Evolutionary conservation across 805 yeast genomes (phyloP).

Genomic region (Cephaloascus albidus): DNA sequence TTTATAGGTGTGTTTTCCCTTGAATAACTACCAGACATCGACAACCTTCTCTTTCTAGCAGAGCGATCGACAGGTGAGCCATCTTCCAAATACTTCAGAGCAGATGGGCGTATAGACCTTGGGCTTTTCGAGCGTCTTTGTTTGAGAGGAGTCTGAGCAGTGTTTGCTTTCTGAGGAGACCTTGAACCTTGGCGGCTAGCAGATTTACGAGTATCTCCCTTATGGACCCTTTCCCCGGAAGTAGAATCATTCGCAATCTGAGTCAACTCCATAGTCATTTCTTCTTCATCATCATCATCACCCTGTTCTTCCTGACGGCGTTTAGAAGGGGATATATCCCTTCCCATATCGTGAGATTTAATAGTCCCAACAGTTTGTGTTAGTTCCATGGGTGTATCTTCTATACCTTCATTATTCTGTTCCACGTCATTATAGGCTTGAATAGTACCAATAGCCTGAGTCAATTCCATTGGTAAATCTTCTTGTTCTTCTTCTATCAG

Average conservation of each 20-base stretch:
- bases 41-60: not conserved
- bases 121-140: not conserved
- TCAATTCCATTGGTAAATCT: conserved; percentile 15
- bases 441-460: too few species aligned
- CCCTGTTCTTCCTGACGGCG: not conserved
- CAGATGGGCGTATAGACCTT: not conserved
- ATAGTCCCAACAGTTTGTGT: conserved; percentile 1
- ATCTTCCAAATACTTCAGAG: not conserved
- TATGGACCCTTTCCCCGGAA: too few species aligned
- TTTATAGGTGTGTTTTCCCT: not conserved
- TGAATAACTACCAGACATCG: not conserved
- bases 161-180: too few species aligned
- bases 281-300: not conserved
- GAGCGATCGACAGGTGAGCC: not conserved
- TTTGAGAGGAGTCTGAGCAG: not conserved
- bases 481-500: conserved; percentile 1
- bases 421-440: too few species aligned
- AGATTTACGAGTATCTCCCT: too few species aligned
- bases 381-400: conserved; percentile 1
- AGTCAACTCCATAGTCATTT: not conserved
- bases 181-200: too few species aligned
- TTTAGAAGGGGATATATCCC: too few species aligned
- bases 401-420: too few species aligned
- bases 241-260: too few species aligned
- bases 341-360: not conserved